A percentile compares a stretch with the other conserved stretches of the same genome.
These are phyloP conservation scores for Nannochloris sp. DNA, from an alignment of 139 green algal species.

Conservation along the genomic window DNA sequence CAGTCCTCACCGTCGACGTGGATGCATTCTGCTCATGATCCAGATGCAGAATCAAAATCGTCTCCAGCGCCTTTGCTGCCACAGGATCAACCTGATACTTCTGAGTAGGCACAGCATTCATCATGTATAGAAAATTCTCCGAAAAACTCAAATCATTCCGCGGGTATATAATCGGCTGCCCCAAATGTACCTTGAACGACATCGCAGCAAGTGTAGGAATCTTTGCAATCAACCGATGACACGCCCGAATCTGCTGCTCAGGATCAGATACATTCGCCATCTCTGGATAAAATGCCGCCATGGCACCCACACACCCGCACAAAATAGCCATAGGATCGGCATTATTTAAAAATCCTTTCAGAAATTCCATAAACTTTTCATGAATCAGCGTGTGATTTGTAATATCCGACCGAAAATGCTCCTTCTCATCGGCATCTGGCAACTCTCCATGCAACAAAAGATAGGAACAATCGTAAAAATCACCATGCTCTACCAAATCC, in stretches of 20 bases:
- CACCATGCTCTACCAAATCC: conserved; percentile 43
- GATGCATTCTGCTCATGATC: conserved; percentile 67
- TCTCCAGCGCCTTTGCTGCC: conserved; percentile 40
- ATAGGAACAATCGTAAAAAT: conserved; percentile 51
- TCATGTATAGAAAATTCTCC: conserved; percentile 66
- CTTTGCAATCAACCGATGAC: conserved; percentile 53
- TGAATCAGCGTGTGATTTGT: conserved; percentile 54
- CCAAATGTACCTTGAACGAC: conserved; percentile 47
- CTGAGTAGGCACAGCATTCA: conserved; percentile 34
- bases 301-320: conserved; percentile 40
- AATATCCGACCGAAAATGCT: conserved; percentile 38
- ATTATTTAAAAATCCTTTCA: conserved; percentile 53
- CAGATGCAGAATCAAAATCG: conserved; percentile 62
- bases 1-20: conserved; percentile 51
- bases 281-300: conserved; percentile 56
- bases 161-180: conserved; percentile 60
- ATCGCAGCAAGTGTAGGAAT: conserved; percentile 62
- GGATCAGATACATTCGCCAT: conserved; percentile 34
- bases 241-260: conserved; percentile 32
- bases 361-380: conserved; percentile 48
- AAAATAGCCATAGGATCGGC: conserved; percentile 70
- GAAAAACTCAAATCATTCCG: conserved; percentile 46
- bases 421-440: conserved; percentile 33
- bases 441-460: conserved; percentile 62
- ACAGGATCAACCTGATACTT: conserved; percentile 45